These are phyloP conservation scores for Pyrenophora graminea DNA, from an alignment of 2,329 filamentous ascomycete species.

Conservation along the genomic window DNA sequence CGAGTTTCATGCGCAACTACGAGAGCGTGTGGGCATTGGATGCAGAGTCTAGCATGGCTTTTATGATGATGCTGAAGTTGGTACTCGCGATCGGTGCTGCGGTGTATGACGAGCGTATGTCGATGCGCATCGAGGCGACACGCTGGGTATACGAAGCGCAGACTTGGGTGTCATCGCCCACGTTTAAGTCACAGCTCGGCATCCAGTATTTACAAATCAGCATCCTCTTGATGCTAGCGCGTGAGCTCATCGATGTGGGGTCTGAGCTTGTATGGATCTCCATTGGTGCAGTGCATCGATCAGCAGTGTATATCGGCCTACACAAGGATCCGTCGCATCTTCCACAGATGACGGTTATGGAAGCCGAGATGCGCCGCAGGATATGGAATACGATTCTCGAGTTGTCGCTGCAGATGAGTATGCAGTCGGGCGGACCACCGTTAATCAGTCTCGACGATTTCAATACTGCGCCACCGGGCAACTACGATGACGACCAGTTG, in stretches of 20 bases:
- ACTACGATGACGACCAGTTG: slow-evolving; percentile 50
- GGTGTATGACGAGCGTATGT: slow-evolving; percentile 57
- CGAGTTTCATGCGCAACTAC: slow-evolving; percentile 55
- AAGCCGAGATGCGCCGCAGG: slow-evolving; percentile 38
- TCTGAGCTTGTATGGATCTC: slow-evolving; percentile 47
- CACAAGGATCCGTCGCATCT: slow-evolving; percentile 47
- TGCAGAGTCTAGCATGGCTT: slow-evolving; percentile 45
- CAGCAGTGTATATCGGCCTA: slow-evolving; percentile 48
- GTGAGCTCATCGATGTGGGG: slow-evolving; percentile 42
- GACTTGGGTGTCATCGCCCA: slow-evolving; percentile 58
- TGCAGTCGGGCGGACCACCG: slow-evolving; percentile 44
- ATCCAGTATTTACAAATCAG: slow-evolving; percentile 57
- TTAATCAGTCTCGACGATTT: slow-evolving; percentile 44
- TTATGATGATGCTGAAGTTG: slow-evolving; percentile 62
- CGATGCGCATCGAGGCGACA: slow-evolving; percentile 55
- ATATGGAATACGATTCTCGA: slow-evolving; percentile 46
- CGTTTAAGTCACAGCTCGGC: slow-evolving; percentile 57
- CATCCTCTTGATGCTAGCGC: slow-evolving; percentile 46
- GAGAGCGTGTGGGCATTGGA: slow-evolving; percentile 54
- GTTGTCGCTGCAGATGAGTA: slow-evolving; percentile 44
- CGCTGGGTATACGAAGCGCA: slow-evolving; percentile 64
- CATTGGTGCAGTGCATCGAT: slow-evolving; percentile 44
- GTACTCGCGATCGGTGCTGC: slow-evolving; percentile 62
- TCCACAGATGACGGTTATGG: slow-evolving; percentile 25
- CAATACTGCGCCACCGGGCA: slow-evolving; percentile 45